phyloP scores from a whole-genome alignment of 2,329 filamentous ascomycete species.

The Dothideomycetes sp. region DNA sequence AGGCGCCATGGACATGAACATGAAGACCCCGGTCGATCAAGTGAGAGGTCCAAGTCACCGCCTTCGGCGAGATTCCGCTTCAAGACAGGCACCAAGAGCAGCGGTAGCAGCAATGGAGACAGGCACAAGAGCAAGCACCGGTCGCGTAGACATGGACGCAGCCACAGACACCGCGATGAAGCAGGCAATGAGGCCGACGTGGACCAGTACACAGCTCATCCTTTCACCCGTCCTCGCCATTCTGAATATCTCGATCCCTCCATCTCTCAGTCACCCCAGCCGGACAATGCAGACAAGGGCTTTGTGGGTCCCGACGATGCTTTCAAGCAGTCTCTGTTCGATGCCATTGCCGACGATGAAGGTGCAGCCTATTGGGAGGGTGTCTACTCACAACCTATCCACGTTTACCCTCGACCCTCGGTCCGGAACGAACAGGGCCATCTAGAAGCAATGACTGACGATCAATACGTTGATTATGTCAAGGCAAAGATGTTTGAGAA shows the following conservation, averaged over 20 bases:
- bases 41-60: constrained; percentile 3
- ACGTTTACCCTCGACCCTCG: constrained; percentile 64
- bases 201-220: constrained; percentile 13
- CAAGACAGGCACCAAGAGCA: constrained; percentile 7
- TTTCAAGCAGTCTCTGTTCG: constrained; percentile 90
- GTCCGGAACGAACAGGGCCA: constrained; percentile 45
- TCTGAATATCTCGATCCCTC: constrained; percentile 12
- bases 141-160: constrained; percentile 2
- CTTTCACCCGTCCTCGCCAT: constrained; percentile 8
- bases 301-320: constrained; percentile 59
- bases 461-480: constrained; percentile 83
- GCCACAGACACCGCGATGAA: constrained; percentile 1
- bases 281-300: constrained; percentile 8
- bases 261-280: constrained; percentile 1
- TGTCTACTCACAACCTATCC: constrained; percentile 93
- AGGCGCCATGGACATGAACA: background rate
- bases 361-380: constrained; percentile 90
- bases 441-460: constrained; percentile 80
- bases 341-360: constrained; percentile 94
- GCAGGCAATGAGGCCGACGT: constrained; percentile 3
- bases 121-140: constrained; percentile 2
- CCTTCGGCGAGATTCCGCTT: constrained; percentile 10
- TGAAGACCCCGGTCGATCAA: background rate
- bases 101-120: background rate
- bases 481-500: constrained; percentile 91